Base-by-base conservation (phyloP, 139 green algal genomes). In the Asterochloris sp. region DNA sequence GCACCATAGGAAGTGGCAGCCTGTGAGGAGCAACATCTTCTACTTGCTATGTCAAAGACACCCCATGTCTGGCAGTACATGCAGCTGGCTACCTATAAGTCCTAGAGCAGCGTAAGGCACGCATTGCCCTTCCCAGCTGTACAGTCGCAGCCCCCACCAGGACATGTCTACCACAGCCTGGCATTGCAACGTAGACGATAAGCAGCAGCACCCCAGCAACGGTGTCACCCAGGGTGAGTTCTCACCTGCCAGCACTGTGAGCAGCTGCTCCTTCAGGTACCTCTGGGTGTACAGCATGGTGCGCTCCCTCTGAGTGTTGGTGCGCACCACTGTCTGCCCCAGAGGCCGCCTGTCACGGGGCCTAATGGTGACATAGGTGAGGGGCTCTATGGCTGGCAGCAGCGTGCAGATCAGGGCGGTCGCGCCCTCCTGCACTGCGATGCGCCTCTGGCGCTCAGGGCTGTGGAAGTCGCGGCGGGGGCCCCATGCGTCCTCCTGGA, bases 331-430 rank as follows among this genome's bases (percentile, higher is more conserved):
- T 0, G 93, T 97, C 47, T 95, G 89, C 11, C 95, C 95, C 24
- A 97, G 86, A 0, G 93, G 92, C 74, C 85, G 89, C 76, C 94
- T 92, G 63, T 93, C 84, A 1, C 86, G 89, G 13, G 93, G 94
- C 76, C 90, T 74, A 73, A 97, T 96, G 61, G 91, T 98, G 12
- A 91, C 88, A 71, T 79, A 74, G 15, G 63, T n/a, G 15, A 98
- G 86, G 0, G 91, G 91, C 91, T 98, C 95, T 6, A 98, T 96
- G 71, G 94, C 89, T 13, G 95, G 93, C 88, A 97, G 87, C 81
- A 98, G 90, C 13, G 89, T 93, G 83, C 89, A 90, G 15, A 90
- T 78, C 60, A 98, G 82, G 14, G 83, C 84, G 69, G 95, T 96
- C 68, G 91, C 88, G 0, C 86, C 92, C 81, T 98, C 93, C 83